These are phyloP conservation scores for Quercus tomentella DNA, from an alignment of 331 rosid genomes.

Conservation along the genomic window DNA sequence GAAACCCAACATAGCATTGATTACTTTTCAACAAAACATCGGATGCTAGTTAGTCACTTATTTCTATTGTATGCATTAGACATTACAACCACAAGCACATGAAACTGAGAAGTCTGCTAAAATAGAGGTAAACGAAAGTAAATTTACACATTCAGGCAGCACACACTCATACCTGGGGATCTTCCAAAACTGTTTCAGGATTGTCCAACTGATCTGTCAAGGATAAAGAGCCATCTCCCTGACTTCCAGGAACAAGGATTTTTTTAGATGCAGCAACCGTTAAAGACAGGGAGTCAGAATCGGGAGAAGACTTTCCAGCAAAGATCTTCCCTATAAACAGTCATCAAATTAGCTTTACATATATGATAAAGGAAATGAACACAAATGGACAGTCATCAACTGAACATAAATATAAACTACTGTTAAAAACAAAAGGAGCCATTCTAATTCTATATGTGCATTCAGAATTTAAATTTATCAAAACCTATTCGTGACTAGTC, in stretches of 20 bases:
- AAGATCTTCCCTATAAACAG: conserved; percentile 55
- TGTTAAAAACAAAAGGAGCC: background rate
- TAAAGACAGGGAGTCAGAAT: conserved; percentile 58
- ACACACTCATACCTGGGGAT: conserved; percentile 48
- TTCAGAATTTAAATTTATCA: background rate
- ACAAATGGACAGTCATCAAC: background rate
- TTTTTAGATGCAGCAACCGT: conserved; percentile 59
- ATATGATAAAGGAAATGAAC: conserved; percentile 1
- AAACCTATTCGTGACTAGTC: background rate
- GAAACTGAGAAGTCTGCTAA: background rate
- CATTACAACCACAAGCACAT: background rate
- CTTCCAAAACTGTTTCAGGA: conserved; percentile 40
- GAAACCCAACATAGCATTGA: background rate
- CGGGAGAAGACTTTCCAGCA: conserved; percentile 46
- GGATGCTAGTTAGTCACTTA: background rate
- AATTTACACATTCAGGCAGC: background rate
- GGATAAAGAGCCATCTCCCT: conserved; percentile 45
- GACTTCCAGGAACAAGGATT: conserved; percentile 61
- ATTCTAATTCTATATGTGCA: background rate
- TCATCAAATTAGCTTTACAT: conserved; percentile 21
- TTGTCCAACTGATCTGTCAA: conserved; percentile 47
- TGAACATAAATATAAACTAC: background rate
- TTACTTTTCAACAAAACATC: background rate
- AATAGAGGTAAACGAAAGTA: background rate
- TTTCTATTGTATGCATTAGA: background rate